Conservation (phyloP, 2,329 filamentous ascomycete species). For the Purpureocillium lavendulum region DNA sequence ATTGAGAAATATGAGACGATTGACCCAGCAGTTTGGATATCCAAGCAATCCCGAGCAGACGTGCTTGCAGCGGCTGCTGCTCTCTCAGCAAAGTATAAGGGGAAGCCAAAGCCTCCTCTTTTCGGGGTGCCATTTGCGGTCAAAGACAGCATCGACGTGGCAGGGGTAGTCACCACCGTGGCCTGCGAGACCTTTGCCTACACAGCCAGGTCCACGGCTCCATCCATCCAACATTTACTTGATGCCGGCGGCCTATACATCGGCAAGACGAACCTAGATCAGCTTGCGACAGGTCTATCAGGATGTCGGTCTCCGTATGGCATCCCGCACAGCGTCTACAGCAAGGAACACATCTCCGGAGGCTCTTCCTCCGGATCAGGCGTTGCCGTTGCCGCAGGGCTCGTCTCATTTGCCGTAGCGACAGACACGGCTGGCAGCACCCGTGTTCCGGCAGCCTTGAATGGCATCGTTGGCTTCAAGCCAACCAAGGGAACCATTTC, state of each 20-base stretch:
- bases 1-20: too few species aligned
- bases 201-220: slow-evolving; percentile 34
- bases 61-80: slow-evolving; percentile 10
- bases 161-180: slow-evolving; percentile 39
- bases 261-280: slow-evolving; percentile 48
- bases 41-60: too few species aligned
- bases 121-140: slow-evolving; percentile 49
- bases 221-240: slow-evolving; percentile 36
- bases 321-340: slow-evolving; percentile 27
- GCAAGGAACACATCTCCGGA: slow-evolving; percentile 24
- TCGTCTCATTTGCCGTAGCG: slow-evolving; percentile 47
- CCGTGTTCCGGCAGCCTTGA: slow-evolving; percentile 43
- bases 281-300: slow-evolving; percentile 52
- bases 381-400: slow-evolving; percentile 41
- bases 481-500: slow-evolving; percentile 41
- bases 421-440: slow-evolving; percentile 44
- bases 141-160: slow-evolving; percentile 48
- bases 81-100: slow-evolving; percentile 28
- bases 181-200: slow-evolving; percentile 42
- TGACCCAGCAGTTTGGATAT: too few species aligned
- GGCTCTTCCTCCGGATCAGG: slow-evolving; percentile 48
- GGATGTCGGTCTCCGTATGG: slow-evolving; percentile 52
- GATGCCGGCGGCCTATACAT: slow-evolving; percentile 45
- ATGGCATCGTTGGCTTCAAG: slow-evolving; percentile 42
- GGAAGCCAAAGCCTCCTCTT: slow-evolving; percentile 34